Evolutionary conservation across 371 early-diverging fungal genomes (phyloP), one percentile per base, ranked within the genome.

Genomic region (Fennellomyces sp.): DNA sequence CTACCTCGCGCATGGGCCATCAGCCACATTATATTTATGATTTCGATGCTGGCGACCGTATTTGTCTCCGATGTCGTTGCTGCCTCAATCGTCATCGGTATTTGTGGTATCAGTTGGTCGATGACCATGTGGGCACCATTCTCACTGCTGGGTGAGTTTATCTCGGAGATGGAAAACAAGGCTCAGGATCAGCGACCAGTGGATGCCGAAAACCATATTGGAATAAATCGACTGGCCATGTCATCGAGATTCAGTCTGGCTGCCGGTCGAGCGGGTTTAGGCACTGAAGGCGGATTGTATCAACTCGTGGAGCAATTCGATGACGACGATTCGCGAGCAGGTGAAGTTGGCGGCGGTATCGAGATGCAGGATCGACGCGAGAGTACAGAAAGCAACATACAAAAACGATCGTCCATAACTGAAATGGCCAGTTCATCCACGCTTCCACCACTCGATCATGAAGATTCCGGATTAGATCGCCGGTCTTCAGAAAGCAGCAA

Each of bases 111-210:
- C 25, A 83, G 92, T 5, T 97, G 97, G 96, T 92, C 93, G 3
- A 81, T 93, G 15, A 81, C 88, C 13, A 88, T 91, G 85, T 97
- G 97, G 97, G 91, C 92, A 0, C 97, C 97, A 2, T 95, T 94
- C 64, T 88, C 96, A 0, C 76, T 97, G 7, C 68, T 97, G 31
- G 95, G 94, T n/a, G 94, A 95, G 70, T 84, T 81, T 63, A 84
- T 94, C 21, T 78, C 85, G 7, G 76, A 81, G 39, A 67, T 63
- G 51, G 76, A 81, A 53, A 45, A 45, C 2, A 49, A 52, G 15
- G 13, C 0, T 13, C 39, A 39, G 2, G 5, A 39, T 39, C 39
- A 39, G 13, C 5, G 17, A n/a, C n/a, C 39, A 1, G 1, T 4
- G 11, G 31, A 53, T 8, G 49, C 30, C 1, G 52, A 53, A 35